These are phyloP conservation scores for Phyllosticta ampelicida DNA, from an alignment of 2,329 filamentous ascomycete species.

Conservation along the genomic window DNA sequence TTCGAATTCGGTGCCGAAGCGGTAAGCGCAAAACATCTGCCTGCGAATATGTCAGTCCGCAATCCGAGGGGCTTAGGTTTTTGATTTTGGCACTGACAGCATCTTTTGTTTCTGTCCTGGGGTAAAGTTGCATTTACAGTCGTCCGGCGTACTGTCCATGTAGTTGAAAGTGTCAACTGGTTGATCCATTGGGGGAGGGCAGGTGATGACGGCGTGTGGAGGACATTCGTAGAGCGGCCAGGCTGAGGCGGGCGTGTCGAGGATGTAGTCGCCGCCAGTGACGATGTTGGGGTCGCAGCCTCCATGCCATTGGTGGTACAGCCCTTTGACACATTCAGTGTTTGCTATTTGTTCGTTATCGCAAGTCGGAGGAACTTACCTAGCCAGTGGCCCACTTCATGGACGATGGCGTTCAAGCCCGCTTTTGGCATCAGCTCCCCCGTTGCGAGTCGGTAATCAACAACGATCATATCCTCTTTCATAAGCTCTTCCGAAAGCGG, in stretches of 20 bases:
- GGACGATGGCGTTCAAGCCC: slow-evolving; percentile 18
- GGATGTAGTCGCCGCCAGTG: slow-evolving; percentile 17
- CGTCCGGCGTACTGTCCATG: background rate
- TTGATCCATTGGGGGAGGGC: background rate
- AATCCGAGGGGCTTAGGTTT: too few relatives aligned
- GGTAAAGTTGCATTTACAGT: background rate
- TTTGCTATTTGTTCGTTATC: too few relatives aligned
- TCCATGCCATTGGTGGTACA: slow-evolving; percentile 21
- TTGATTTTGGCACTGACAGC: background rate
- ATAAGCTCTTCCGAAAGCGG: background rate
- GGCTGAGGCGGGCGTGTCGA: background rate
- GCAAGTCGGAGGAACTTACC: slow-evolving; percentile 13
- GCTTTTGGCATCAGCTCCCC: background rate
- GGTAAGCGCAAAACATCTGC: too few relatives aligned
- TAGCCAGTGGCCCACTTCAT: slow-evolving; percentile 26
- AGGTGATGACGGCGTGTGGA: background rate
- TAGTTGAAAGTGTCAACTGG: background rate
- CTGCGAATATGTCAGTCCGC: too few relatives aligned
- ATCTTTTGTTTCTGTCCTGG: background rate
- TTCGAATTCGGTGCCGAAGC: too few relatives aligned
- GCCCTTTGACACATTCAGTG: too few relatives aligned
- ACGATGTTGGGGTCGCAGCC: slow-evolving; percentile 12
- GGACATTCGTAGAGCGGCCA: background rate
- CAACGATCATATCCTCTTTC: background rate
- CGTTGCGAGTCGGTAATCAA: background rate